Conservation (phyloP, 1,139 yeast species). For the Yamadazyma conglobata region DNA sequence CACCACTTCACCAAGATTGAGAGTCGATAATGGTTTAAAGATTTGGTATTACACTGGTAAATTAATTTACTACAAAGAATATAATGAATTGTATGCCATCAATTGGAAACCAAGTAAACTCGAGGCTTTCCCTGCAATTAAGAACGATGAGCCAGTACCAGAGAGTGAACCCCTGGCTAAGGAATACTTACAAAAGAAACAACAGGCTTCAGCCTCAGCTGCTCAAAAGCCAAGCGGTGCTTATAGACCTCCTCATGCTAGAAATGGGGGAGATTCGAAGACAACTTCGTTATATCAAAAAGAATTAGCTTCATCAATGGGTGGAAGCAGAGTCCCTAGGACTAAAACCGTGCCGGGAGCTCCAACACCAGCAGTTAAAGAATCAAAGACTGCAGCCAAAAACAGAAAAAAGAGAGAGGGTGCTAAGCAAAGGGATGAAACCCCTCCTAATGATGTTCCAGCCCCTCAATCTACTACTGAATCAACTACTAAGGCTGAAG, state of each 20-base stretch:
- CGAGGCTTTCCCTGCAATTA: conserved; percentile 56
- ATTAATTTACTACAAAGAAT: conserved; percentile 73
- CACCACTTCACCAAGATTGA: conserved; percentile 92
- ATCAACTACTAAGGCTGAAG: conserved; percentile 9
- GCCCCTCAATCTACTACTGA: conserved; percentile 15
- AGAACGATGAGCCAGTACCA: conserved; percentile 52
- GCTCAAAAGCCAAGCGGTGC: conserved; percentile 72
- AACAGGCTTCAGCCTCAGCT: conserved; percentile 35
- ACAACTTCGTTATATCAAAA: conserved; percentile 55
- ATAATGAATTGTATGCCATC: conserved; percentile 73
- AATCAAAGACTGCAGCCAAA: conserved; percentile 65
- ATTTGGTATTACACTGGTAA: conserved; percentile 92
- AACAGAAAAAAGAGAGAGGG: conserved; percentile 79
- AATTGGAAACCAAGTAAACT: conserved; percentile 84
- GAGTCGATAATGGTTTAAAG: conserved; percentile 94
- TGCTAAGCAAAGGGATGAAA: conserved; percentile 40
- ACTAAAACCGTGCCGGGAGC: conserved; percentile 42
- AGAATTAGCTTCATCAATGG: conserved; percentile 38
- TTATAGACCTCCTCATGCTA: conserved; percentile 94
- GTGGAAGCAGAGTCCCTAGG: conserved; percentile 22
- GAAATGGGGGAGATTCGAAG: conserved; percentile 43
- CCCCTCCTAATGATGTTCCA: conserved; percentile 10
- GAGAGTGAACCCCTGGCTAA: conserved; percentile 66
- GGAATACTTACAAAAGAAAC: conserved; percentile 49
- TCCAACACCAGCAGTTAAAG: conserved; percentile 39